Conservation (phyloP, 208 protist species). For the Giardia duodenalis region DNA sequence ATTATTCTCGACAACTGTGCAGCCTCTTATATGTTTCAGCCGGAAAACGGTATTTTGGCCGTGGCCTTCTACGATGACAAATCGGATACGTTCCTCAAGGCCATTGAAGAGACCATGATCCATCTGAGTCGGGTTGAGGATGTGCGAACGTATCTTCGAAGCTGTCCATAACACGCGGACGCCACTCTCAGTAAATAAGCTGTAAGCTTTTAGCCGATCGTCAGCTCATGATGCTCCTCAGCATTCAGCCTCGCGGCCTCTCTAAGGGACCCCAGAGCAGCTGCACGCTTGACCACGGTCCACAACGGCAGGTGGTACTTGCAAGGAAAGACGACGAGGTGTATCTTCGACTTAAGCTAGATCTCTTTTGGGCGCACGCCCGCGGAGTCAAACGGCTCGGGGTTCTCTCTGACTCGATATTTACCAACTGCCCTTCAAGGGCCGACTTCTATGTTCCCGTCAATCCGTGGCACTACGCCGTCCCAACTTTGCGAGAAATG, state of each 20-base stretch:
- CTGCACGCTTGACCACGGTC: no score
- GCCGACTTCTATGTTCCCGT: not conserved
- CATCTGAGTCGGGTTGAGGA: not conserved
- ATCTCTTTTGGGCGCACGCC: not conserved
- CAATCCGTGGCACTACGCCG: not conserved
- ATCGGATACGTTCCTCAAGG: not conserved
- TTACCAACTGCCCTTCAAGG: not conserved
- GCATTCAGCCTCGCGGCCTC: no score
- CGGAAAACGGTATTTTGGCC: conserved; percentile 48
- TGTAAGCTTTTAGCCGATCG: no score
- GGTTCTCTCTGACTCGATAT: not conserved
- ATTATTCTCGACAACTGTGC: conserved; percentile 57
- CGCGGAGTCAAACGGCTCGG: not conserved
- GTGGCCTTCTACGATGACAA: not conserved
- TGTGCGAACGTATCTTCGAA: not conserved
- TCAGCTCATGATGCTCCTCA: no score
- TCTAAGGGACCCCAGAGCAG: no score
- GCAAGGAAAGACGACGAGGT: no score
- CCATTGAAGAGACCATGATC: conserved; percentile 4
- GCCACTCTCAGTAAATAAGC: no score
- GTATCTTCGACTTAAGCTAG: not conserved
- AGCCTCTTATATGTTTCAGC: conserved; percentile 47
- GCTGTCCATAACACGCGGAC: not conserved
- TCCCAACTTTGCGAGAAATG: not conserved
- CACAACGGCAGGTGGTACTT: no score